Evolutionary conservation across 305 asterid genomes (phyloP).

Genomic region (Ilex paraguariensis): DNA sequence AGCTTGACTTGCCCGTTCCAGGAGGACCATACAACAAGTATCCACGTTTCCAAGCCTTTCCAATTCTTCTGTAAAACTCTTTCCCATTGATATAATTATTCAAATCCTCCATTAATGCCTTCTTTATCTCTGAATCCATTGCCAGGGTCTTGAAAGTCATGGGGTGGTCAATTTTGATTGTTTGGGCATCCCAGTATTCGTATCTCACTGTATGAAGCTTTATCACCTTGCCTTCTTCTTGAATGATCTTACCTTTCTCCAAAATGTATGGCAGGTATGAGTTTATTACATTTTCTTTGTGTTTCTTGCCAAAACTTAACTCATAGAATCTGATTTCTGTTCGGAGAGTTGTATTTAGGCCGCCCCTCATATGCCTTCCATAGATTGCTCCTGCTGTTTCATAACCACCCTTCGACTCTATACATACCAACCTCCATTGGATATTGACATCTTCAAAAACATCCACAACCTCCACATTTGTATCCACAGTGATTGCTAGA

Average conservation of each 20-base stretch:
- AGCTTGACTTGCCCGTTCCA: conserved; percentile 36
- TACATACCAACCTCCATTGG: no score
- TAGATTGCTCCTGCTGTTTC: no score
- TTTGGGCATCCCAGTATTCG: conserved; percentile 5
- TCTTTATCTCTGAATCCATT: conserved; percentile 21
- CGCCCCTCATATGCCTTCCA: no score
- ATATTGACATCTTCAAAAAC: no score
- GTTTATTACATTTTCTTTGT: conserved; percentile 9
- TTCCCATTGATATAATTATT: conserved; percentile 10
- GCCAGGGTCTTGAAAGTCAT: conserved; percentile 25
- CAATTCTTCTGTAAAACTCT: conserved; percentile 18
- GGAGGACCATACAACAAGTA: conserved; percentile 37
- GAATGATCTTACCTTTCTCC: conserved; percentile 6
- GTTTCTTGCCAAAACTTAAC: conserved; percentile 10
- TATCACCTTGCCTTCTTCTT: conserved; percentile 7
- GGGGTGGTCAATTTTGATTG: conserved; percentile 19
- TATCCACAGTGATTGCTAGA: no score
- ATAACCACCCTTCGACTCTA: no score
- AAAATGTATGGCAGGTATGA: conserved; percentile 14
- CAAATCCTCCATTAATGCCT: conserved; percentile 17
- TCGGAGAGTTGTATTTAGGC: no score
- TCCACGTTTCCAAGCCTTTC: conserved; percentile 39
- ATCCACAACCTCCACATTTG: no score
- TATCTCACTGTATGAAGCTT: neutral
- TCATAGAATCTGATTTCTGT: conserved; percentile 12